Base-by-base conservation (phyloP, 2,329 filamentous ascomycete genomes). In the Penicillium corylophilum region DNA sequence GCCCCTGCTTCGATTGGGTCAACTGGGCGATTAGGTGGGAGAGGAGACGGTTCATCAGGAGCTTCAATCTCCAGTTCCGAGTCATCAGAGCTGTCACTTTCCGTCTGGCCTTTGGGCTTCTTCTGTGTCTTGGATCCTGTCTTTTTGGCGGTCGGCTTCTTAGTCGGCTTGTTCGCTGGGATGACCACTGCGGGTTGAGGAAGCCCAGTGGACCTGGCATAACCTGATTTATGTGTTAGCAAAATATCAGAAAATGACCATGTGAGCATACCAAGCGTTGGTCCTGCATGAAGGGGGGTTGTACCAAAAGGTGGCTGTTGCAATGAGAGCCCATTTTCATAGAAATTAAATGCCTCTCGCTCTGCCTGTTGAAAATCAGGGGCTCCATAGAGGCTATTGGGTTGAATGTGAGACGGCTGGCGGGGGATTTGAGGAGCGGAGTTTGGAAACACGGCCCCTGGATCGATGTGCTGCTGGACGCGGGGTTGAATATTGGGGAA, bases 1-100 rank as follows among this genome's bases (percentile, higher is more conserved):
- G 77, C 74, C 13, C 78, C 77, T 39, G 76, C 81, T 59, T 73
- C 78, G 53, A 79, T 71, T 5, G 79, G 75, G 41, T 81, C 79
- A 33, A 71, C 74, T 9, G 83, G 79, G 23, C 82, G 75, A 50
- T 71, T 70, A 18, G 72, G 60, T 10, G 82, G 79, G 7, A 85
- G 67, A 20, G 83, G 83, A 15, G 80, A 82, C 15, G 74, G 70
- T 53, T 84, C 81, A 29, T 78, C 74, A 13, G 79, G 75, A 18
- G 73, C 72, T 48, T 80, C 78, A 46, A 76, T 70, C 48, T 83
- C 81, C 47, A 79, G 74, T 18, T 74, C 71, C 1, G 79, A 79
- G 35, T 73, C 70, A 55, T 82, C 59, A 70, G 77, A 58, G 70
- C 60, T 81, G 43, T 79, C 78, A 51, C 81, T 78, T 15, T 70